Evolutionary conservation across 1,284 basidiomycete species (phyloP).

Genomic region (Apiotrichum domesticum): DNA sequence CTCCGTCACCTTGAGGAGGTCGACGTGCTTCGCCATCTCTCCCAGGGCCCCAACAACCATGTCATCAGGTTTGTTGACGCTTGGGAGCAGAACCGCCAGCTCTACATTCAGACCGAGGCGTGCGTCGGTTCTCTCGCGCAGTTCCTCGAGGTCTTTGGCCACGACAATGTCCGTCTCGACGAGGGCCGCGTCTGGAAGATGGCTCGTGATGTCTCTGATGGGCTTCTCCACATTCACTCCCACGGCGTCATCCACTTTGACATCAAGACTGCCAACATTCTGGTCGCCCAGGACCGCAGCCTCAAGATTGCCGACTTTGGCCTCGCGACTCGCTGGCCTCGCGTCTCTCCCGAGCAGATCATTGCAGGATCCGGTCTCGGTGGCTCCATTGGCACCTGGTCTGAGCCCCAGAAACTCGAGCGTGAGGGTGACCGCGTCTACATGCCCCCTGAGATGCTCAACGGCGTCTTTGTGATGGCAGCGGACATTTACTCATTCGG

Average conservation of each 20-base stretch:
- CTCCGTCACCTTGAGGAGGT: slow-evolving; percentile 91
- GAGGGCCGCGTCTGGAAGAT: slow-evolving; percentile 97
- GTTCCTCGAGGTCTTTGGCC: slow-evolving; percentile 91
- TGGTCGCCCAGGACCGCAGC: slow-evolving; percentile 79
- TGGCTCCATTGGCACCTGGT: slow-evolving; percentile 22
- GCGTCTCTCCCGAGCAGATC: slow-evolving; percentile 47
- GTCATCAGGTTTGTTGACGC: slow-evolving; percentile 88
- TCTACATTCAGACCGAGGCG: slow-evolving; percentile 92
- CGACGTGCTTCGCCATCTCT: slow-evolving; percentile 79
- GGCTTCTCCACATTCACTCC: slow-evolving; percentile 83
- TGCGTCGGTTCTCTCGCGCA: slow-evolving; percentile 87
- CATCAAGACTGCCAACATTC: slow-evolving; percentile 95
- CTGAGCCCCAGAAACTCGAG: slow-evolving; percentile 54
- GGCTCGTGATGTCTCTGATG: slow-evolving; percentile 79
- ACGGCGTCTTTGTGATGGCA: slow-evolving; percentile 82
- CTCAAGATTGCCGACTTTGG: slow-evolving; percentile 99
- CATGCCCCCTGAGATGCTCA: slow-evolving; percentile 94
- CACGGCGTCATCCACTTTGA: slow-evolving; percentile 90
- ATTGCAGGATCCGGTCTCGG: slow-evolving; percentile 45
- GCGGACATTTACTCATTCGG: slow-evolving; percentile 97
- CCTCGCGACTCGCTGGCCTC: slow-evolving; percentile 83
- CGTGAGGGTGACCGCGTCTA: slow-evolving; percentile 97
- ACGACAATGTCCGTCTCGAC: slow-evolving; percentile 74
- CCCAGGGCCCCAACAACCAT: slow-evolving; percentile 58
- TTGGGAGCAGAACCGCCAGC: slow-evolving; percentile 87